phyloP scores from a whole-genome alignment of 192 early-diverging fungal species.

The Podila clonocystis region DNA sequence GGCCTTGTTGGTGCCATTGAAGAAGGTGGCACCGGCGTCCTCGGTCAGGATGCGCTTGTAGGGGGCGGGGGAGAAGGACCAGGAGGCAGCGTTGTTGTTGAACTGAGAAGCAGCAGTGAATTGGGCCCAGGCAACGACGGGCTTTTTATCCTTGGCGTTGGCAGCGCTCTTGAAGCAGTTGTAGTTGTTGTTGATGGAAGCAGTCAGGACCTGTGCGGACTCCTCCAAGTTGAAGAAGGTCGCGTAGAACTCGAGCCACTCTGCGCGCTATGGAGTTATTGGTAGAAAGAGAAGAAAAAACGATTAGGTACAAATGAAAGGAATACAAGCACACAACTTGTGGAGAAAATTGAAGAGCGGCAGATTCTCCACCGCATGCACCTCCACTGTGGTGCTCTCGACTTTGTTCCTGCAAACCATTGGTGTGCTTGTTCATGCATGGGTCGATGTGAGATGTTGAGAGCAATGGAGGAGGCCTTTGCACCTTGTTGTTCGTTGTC shows the following conservation, averaged over 20 bases:
- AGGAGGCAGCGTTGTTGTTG: constrained; percentile 77
- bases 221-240: constrained; percentile 75
- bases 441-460: too few species aligned
- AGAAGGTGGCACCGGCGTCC: constrained; percentile 75
- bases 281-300: not conserved
- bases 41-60: constrained; percentile 69
- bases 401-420: too few species aligned
- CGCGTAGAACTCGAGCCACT: constrained; percentile 68
- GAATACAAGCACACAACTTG: not conserved
- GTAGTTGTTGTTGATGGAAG: constrained; percentile 66
- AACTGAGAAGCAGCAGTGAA: constrained; percentile 66
- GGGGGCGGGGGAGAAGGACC: constrained; percentile 62
- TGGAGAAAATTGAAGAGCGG: not conserved
- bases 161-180: constrained; percentile 59
- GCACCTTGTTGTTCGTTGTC: too few species aligned
- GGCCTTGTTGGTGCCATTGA: constrained; percentile 49
- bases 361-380: not conserved
- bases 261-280: constrained; percentile 52
- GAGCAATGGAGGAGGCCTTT: too few species aligned
- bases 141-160: constrained; percentile 27
- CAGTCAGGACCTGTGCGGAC: constrained; percentile 56
- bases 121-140: constrained; percentile 70
- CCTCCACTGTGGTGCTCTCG: too few species aligned
- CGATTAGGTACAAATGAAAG: not conserved
- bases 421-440: too few species aligned